Conservation (phyloP, 2,329 filamentous ascomycete species). For the Teratosphaeriaceae sp. region DNA sequence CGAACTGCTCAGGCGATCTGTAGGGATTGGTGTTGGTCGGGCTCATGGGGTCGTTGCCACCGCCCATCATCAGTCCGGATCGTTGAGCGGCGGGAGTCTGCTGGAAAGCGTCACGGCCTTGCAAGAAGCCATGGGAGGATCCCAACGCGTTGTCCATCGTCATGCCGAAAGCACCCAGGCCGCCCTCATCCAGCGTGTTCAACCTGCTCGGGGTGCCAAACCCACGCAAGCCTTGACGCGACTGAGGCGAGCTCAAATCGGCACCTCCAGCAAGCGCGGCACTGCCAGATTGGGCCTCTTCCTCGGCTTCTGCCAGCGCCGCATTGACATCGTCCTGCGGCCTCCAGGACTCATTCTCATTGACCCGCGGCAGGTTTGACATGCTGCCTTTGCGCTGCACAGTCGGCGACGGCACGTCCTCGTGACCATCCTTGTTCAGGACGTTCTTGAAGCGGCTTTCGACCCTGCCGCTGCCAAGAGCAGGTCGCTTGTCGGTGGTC, state of each 20-base stretch:
- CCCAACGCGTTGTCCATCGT: conserved; percentile 41
- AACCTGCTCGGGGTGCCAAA: conserved; percentile 41
- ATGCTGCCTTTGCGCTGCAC: conserved; percentile 51
- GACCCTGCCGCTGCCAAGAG: conserved; percentile 59
- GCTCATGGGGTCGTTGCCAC: conserved; percentile 66
- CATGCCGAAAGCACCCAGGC: conserved; percentile 56
- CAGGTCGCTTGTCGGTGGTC: conserved; percentile 62
- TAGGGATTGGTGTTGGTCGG: conserved; percentile 96
- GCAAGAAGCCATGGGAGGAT: conserved; percentile 22
- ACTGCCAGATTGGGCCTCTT: conserved; percentile 58
- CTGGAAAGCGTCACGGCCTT: conserved; percentile 50
- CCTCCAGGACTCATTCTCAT: conserved; percentile 49
- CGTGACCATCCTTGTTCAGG: conserved; percentile 68
- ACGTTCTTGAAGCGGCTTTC: conserved; percentile 83
- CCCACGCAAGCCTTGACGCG: conserved; percentile 36
- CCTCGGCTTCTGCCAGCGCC: conserved; percentile 58
- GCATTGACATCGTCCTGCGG: conserved; percentile 18
- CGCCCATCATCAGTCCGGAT: conserved; percentile 34
- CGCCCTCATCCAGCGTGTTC: conserved; percentile 50
- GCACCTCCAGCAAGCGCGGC: conserved; percentile 70
- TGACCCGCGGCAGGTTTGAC: conserved; percentile 47
- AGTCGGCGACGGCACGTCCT: conserved; percentile 44
- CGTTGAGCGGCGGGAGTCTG: conserved; percentile 44
- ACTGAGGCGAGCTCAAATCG: conserved; percentile 54
- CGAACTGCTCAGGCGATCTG: conserved; percentile 77